A percentile compares a stretch with the other conserved stretches of the same genome.
phyloP scores from a whole-genome alignment of 108 stramenopile species.

The Skeletonema grethae region DNA sequence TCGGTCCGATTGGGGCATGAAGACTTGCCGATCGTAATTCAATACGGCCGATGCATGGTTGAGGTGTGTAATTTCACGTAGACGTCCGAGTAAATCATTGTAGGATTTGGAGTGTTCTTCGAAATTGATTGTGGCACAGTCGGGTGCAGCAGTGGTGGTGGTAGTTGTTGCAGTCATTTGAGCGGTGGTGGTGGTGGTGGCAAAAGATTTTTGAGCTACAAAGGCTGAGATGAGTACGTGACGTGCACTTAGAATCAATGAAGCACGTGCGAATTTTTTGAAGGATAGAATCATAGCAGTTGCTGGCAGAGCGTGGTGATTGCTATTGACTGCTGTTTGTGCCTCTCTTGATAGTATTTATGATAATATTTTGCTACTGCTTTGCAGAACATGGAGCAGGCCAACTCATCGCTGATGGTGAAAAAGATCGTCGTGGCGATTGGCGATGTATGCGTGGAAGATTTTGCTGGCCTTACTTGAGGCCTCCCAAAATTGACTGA shows the following conservation, averaged over 20 bases:
- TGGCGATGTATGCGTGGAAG: no score
- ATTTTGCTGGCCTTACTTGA: no score
- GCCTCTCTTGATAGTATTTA: no score
- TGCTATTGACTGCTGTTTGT: no score
- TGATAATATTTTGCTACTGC: no score
- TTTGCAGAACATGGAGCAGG: no score
- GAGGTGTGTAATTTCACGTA: constrained; percentile 38
- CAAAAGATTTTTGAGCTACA: background rate
- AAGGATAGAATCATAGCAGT: constrained; percentile 5
- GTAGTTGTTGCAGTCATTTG: background rate
- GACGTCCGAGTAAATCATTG: constrained; percentile 26
- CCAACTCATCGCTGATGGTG: no score
- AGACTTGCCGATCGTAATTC: constrained; percentile 56
- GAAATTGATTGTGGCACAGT: constrained; percentile 15
- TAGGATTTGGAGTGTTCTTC: constrained; percentile 45
- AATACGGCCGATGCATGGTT: constrained; percentile 34
- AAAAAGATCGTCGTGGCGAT: no score
- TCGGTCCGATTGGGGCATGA: constrained; percentile 63
- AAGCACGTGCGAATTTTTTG: constrained; percentile 2
- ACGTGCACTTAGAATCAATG: background rate
- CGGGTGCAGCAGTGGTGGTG: background rate
- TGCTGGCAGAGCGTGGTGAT: background rate
- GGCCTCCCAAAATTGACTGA: no score
- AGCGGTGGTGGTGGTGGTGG: background rate
- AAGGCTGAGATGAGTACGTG: background rate